phyloP scores from a whole-genome alignment of 2,329 filamentous ascomycete species.

The Biscogniauxia marginata region DNA sequence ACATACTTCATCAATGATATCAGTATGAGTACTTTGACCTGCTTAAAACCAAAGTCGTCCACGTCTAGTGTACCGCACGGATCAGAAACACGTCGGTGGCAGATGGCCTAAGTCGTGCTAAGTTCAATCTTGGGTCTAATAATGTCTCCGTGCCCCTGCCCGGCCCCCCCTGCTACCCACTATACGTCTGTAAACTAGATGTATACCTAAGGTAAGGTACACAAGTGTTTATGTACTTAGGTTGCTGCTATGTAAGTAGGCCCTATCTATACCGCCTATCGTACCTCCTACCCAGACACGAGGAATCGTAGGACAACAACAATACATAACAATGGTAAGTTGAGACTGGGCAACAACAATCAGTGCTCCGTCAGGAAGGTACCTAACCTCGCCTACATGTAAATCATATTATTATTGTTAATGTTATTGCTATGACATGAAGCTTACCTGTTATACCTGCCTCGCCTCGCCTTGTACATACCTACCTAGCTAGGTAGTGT shows the following conservation, averaged over 20 bases:
- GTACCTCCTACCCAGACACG: background rate
- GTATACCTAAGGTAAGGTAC: background rate
- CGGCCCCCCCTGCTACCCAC: background rate
- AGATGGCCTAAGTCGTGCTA: background rate
- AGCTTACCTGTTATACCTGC: background rate
- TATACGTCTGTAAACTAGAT: background rate
- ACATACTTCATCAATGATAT: background rate
- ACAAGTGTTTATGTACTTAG: background rate
- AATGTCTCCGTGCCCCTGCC: background rate
- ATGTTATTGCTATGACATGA: too few species aligned
- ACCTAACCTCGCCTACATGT: background rate
- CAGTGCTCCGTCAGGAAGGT: conserved; percentile 2
- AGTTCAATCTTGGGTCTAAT: background rate
- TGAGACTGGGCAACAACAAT: background rate
- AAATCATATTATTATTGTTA: too few species aligned
- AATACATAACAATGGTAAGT: background rate
- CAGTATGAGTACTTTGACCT: background rate
- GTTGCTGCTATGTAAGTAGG: background rate
- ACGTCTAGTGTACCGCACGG: background rate
- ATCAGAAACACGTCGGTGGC: background rate
- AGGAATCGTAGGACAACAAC: background rate
- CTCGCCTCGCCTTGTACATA: background rate
- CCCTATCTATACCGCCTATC: background rate
- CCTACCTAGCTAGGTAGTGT: background rate
- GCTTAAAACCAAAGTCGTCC: background rate